Base-by-base conservation (phyloP, 192 early-diverging fungal genomes). In the Lunasporangiospora selenospora region DNA sequence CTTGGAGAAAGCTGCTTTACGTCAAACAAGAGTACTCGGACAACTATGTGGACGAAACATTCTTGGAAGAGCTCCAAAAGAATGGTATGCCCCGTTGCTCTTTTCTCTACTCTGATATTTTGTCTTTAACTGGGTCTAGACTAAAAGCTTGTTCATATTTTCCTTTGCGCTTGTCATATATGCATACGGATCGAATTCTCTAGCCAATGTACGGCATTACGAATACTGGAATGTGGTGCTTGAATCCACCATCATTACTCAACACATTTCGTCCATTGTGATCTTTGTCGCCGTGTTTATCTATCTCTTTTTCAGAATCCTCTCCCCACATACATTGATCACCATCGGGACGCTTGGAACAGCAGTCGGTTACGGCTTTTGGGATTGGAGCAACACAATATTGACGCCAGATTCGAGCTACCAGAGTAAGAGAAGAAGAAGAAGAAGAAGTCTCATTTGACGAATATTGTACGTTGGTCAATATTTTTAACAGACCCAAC, bases 271-370 rank as follows among this genome's bases (percentile, higher is more conserved):
- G 27, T 88, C 86, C 53, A 89, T 95, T 56, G 80, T 91, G 27
- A 83, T 95, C 18, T 98, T 98, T 75, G 88, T 95, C n/a, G 89
- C 88, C 5, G 83, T 95, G 43, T 98, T 98, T 62, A 89, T 90
- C 44, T 70, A 91, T 42, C 83, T 95, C 11, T 88, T 89, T 58
- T 53, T 77, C 6, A 70, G 80, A 21, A 49, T 63, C 19, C 51
- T 93, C 33, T 80, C 89, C 2, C 83, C 85, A 36, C 63, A 81
- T 51, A 58, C 73, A 9, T 75, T 93, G 4, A 82, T 93, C 49
- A 77, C 71, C 52, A 73, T 79, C 30, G 88, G 87, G 54, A 79
- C 83, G 0, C 51, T 78, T 1, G 67, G 83, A 0, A 88, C 89
- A 9, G 80, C 82, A 2, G 44, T 87, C 21, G 90, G 88, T 5